Conservation (phyloP, 345 rosid genomes). For the Arabidopsis suecica region DNA sequence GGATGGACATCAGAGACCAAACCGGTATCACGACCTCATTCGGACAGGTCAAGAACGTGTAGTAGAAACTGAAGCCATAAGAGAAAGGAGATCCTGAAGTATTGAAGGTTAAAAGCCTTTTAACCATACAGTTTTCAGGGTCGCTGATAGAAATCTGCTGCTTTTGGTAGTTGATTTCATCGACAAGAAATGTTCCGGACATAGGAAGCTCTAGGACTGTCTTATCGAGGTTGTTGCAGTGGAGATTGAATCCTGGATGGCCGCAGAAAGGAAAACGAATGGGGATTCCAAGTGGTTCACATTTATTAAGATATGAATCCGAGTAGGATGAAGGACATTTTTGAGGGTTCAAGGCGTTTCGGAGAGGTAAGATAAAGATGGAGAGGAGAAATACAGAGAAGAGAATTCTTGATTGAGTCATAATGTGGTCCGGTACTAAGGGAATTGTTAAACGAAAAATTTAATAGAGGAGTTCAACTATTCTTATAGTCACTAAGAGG, state of each 20-base stretch:
- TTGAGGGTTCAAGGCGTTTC: constrained; percentile 24
- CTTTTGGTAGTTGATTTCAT: constrained; percentile 49
- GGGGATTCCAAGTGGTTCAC: constrained; percentile 40
- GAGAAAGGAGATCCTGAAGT: constrained; percentile 66
- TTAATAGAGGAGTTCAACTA: background rate
- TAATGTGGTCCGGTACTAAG: background rate
- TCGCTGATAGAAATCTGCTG: constrained; percentile 61
- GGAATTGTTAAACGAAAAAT: background rate
- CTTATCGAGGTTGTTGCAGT: constrained; percentile 43
- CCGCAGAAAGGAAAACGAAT: constrained; percentile 77
- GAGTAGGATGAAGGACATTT: constrained; percentile 47
- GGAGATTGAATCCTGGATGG: constrained; percentile 58
- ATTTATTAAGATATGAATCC: background rate
- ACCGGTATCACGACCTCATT: constrained; percentile 41
- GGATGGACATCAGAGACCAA: constrained; percentile 38
- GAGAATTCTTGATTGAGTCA: constrained; percentile 30
- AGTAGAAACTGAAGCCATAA: constrained; percentile 42
- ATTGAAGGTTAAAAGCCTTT: constrained; percentile 54
- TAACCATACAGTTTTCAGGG: constrained; percentile 57
- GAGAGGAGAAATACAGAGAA: constrained; percentile 32
- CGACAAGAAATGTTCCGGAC: constrained; percentile 61
- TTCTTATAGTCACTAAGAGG: background rate
- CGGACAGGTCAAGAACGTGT: constrained; percentile 72
- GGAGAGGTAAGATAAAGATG: constrained; percentile 47
- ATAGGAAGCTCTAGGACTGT: constrained; percentile 57